Base-by-base conservation (phyloP, 2,329 filamentous ascomycete species). In the Botrytis galanthina region DNA sequence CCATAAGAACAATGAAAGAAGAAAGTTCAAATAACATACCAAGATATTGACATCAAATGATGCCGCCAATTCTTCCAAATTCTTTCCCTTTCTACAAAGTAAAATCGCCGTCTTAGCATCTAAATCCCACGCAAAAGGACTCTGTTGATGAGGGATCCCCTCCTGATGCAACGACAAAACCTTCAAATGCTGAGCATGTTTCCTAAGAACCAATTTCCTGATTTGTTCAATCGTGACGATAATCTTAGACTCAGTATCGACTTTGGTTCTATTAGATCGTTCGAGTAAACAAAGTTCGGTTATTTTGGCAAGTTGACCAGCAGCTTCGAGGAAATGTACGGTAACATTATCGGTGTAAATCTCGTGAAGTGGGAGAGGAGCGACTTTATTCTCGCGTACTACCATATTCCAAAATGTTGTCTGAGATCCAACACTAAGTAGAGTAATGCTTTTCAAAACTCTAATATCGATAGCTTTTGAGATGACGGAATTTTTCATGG, bases 291-390 rank as follows among this genome's bases (percentile, higher is more conserved):
- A 88, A 2, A 92, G 81, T 75, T 91, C 87, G n/a, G 86, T 83
- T 1, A 92, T 78, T 73, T 84, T 83, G 8, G 86, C 80, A 3
- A 91, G 83, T 72, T 87, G 84, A 4, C 84, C 83, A 22, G 89
- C 83, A 73, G 87, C 87, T 1, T 84, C 84, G 70, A 92, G 79
- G 73, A 91, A 90, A 0, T 83, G 80, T 1, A 81, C 76, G 0
- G 88, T 87, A 32, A 91, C 89, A 75, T 91, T 87, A 78, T 92
- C 90, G 0, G 89, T 91, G 76, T 88, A 88, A 72, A 92, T 87
- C 75, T 86, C 88, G 67, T 85, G 83, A 60, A 92, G 80, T 0
- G 86, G 83, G 59, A 91, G 81, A 0, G 87, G 85, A 14, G 83
- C 81, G 1, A 82, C 77, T 69, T 84, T 84, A 78, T 90, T 89